phyloP scores from a whole-genome alignment of 2,329 filamentous ascomycete species.

The Phialophora tarda region DNA sequence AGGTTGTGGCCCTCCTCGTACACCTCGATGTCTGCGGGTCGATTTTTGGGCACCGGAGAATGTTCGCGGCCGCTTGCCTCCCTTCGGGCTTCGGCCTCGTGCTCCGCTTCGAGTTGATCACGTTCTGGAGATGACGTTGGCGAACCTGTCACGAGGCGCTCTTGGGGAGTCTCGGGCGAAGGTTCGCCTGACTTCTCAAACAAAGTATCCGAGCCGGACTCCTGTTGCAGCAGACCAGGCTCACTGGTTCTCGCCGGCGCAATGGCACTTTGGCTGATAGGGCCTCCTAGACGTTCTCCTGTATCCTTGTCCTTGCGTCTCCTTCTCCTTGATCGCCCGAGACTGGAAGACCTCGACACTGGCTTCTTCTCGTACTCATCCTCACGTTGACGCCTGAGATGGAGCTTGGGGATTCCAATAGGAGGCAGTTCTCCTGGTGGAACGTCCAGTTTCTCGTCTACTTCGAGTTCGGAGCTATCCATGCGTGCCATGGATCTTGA shows the following conservation, averaged over 20 bases:
- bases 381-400: constrained; percentile 79
- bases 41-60: constrained; percentile 9
- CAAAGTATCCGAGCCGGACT: constrained; percentile 36
- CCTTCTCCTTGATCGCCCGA: constrained; percentile 56
- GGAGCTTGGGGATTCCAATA: constrained; percentile 72
- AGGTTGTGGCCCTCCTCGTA: constrained; percentile 82
- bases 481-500: constrained; percentile 83
- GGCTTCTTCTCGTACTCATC: constrained; percentile 65
- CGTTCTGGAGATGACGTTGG: constrained; percentile 40
- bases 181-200: constrained; percentile 39
- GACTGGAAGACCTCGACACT: constrained; percentile 62
- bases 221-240: constrained; percentile 30
- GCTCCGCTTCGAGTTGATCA: constrained; percentile 49
- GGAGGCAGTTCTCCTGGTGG: constrained; percentile 75
- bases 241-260: constrained; percentile 62
- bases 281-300: constrained; percentile 79
- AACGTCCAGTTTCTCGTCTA: constrained; percentile 61
- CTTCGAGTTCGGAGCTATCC: constrained; percentile 48
- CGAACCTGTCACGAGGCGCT: constrained; percentile 22
- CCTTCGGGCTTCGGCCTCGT: constrained; percentile 41
- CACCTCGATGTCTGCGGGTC: constrained; percentile 61
- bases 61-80: constrained; percentile 42
- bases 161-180: constrained; percentile 34
- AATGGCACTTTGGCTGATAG: constrained; percentile 88
- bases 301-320: constrained; percentile 72